Base-by-base conservation (phyloP, 495 filamentous ascomycete species). In the Amniculicola lignicola region DNA sequence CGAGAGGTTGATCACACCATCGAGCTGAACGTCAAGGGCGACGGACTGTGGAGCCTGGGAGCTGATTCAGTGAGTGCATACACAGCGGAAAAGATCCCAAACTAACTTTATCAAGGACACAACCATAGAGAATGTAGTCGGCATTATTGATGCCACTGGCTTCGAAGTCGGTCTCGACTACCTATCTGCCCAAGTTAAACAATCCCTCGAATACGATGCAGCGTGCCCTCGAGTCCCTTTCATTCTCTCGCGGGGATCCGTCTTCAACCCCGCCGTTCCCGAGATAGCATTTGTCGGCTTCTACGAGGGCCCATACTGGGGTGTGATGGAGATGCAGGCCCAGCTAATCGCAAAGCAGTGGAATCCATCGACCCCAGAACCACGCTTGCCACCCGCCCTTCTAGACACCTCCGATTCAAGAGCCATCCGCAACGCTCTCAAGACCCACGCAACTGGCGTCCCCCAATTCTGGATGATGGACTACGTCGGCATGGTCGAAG, bases 271-370 rank as follows among this genome's bases (percentile, higher is more conserved):
- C 0, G 68, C 70, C 3, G 63, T 90, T 0, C 79, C 82, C 0
- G 79, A 80, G 18, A 69, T 92, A 0, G 87, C 86, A 0, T 95
- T 95, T 54, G 82, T 94, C 0, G 90, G 90, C 3, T 86, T 92
- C 69, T 92, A 95, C 67, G 80, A 88, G 29, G 86, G 87, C 0
- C 88, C 90, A 0, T 95, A 87, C 69, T 96, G 89, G 86, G 86
- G 85, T 0, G 79, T 88, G 0, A 86, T 92, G 77, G 90, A 96
- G 64, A 83, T 90, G 80, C 90, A 95, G 69, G 87, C 88, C 0
- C 79, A 83, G 12, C 81, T 83, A 51, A 63, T 93, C 2, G 77
- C 77, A 0, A 51, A 66, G 3, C 44, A 63, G 14, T 82, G 80
- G 75, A 61, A 39, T 43, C 25, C 18, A 11, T 52, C 39, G 0